phyloP scores from a whole-genome alignment of 108 stramenopile species.

The Hondaea fermentalgiana region DNA sequence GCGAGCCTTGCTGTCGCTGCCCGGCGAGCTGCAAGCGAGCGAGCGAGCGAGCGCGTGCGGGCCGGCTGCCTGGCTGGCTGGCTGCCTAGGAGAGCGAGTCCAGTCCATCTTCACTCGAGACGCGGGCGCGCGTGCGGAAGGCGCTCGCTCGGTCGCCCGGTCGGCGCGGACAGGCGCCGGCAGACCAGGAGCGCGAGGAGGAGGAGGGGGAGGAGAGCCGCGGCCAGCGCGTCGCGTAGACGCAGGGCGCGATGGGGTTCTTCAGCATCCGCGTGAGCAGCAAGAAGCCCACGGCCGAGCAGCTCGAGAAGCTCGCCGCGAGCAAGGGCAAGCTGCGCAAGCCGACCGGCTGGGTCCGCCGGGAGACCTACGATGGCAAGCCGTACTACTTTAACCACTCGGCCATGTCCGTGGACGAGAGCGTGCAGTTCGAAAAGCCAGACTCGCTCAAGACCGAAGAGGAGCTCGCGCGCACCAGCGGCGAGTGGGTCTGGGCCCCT shows the following conservation, averaged over 20 bases:
- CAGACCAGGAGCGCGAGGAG: too few relatives aligned
- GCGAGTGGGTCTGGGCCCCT: not conserved
- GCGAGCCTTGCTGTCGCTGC: too few relatives aligned
- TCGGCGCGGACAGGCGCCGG: too few relatives aligned
- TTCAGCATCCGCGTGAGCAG: constrained; percentile 1
- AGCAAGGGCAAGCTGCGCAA: not conserved
- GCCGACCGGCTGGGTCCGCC: not conserved
- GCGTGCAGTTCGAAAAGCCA: not conserved
- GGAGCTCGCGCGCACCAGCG: not conserved
- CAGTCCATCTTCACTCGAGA: too few relatives aligned
- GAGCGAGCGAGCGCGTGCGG: too few relatives aligned
- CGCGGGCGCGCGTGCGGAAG: too few relatives aligned
- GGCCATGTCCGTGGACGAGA: not conserved
- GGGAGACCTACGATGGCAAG: not conserved
- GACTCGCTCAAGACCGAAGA: not conserved
- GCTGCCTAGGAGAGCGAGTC: too few relatives aligned
- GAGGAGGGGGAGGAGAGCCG: too few relatives aligned
- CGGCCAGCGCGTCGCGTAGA: not conserved
- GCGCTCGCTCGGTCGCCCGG: too few relatives aligned
- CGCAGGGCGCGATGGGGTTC: not conserved
- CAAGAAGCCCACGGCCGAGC: not conserved
- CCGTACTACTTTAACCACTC: constrained; percentile 1
- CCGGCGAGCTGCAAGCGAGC: too few relatives aligned
- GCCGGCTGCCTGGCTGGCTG: too few relatives aligned
- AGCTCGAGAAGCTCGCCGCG: not conserved